Evolutionary conservation across 2,329 filamentous ascomycete species (phyloP).

Genomic region (Amphichorda felina): DNA sequence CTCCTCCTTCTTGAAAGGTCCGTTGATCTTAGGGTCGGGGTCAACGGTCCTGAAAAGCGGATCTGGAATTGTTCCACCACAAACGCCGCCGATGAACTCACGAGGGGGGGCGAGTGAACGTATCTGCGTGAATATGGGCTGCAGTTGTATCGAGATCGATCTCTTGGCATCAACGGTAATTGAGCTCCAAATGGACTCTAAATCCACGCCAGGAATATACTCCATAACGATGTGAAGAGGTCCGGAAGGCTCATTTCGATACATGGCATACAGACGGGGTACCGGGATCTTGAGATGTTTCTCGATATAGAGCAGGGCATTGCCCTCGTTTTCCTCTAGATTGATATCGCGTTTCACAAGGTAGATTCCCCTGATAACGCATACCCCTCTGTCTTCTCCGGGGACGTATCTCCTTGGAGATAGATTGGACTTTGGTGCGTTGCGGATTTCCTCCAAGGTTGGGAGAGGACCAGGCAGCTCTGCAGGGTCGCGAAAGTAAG

Average conservation of each 20-base stretch:
- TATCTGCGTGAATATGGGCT: neutral
- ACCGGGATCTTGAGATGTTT: constrained; percentile 2
- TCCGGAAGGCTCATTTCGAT: constrained; percentile 1
- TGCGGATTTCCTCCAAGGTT: neutral
- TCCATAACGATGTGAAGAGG: constrained; percentile 6
- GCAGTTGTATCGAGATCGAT: neutral
- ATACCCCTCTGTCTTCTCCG: neutral
- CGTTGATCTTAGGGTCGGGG: neutral
- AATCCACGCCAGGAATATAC: constrained; percentile 1
- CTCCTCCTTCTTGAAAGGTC: constrained; percentile 1
- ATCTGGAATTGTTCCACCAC: constrained; percentile 1
- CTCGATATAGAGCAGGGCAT: constrained; percentile 5
- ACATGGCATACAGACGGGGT: constrained; percentile 6
- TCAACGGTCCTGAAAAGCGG: neutral
- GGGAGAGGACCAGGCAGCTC: neutral
- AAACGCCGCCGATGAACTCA: neutral
- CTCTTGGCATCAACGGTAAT: neutral
- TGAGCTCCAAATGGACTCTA: neutral
- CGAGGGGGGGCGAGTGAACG: neutral
- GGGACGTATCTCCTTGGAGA: neutral
- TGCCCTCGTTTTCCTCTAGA: constrained; percentile 6
- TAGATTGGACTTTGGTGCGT: neutral
- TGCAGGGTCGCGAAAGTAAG: neutral
- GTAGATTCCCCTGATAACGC: neutral
- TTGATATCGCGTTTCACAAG: constrained; percentile 3